A percentile compares a stretch with the other conserved stretches of the same genome.
These are phyloP conservation scores for Circinella minor DNA, from an alignment of 371 early-diverging fungal species.

Conservation along the genomic window DNA sequence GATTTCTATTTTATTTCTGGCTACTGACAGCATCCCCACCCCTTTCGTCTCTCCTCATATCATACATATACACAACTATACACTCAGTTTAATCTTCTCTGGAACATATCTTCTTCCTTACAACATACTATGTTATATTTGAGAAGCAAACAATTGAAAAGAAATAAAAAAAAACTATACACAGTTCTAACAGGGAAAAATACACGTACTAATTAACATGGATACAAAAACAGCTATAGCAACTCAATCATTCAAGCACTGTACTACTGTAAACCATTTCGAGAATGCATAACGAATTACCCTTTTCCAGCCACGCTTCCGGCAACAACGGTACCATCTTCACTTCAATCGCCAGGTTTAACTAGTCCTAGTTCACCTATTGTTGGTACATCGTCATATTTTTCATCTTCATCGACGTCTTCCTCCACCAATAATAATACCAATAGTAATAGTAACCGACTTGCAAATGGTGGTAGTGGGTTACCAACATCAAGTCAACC, in stretches of 20 bases:
- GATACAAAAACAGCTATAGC: constrained; percentile 75
- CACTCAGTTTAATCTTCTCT: too few relatives aligned
- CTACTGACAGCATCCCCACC: not conserved
- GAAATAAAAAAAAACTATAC: too few relatives aligned
- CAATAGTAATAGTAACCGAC: not conserved
- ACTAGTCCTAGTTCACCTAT: constrained; percentile 20
- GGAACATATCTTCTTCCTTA: too few relatives aligned
- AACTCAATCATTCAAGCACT: constrained; percentile 96
- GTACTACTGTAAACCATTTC: constrained; percentile 94
- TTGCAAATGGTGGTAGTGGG: constrained; percentile 15
- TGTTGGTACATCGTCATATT: constrained; percentile 10
- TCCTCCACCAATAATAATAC: constrained; percentile 17
- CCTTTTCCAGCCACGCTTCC: constrained; percentile 45
- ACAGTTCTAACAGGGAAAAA: too few relatives aligned
- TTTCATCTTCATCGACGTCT: constrained; percentile 34
- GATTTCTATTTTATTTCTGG: not conserved
- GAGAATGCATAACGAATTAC: constrained; percentile 86
- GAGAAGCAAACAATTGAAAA: too few relatives aligned
- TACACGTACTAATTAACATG: not conserved
- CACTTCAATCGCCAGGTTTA: constrained; percentile 33
- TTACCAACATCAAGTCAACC: constrained; percentile 24
- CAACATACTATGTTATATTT: too few relatives aligned
- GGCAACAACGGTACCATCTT: constrained; percentile 11
- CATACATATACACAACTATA: not conserved
- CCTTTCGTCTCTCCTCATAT: not conserved